phyloP scores from a whole-genome alignment of 441 rosid species.

The Adansonia madagascariensis region DNA sequence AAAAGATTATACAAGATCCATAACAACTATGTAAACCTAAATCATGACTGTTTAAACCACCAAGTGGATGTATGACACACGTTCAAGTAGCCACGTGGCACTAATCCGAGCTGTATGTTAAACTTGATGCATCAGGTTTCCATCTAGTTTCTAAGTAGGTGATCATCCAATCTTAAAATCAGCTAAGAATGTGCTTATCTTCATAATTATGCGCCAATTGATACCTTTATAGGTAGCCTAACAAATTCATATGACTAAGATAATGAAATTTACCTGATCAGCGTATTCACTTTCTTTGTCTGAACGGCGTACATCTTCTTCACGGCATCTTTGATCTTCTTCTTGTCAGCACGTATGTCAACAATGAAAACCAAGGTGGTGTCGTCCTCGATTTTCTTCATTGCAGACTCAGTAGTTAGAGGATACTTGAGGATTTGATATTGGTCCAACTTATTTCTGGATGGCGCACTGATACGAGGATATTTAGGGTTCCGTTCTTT shows the following conservation, averaged over 20 bases:
- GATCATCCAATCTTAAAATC: background rate
- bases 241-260: background rate
- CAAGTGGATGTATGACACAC: background rate
- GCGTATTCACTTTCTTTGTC: slow-evolving; percentile 54
- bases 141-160: background rate
- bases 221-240: background rate
- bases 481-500: slow-evolving; percentile 51
- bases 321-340: slow-evolving; percentile 58
- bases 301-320: slow-evolving; percentile 64
- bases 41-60: background rate
- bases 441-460: slow-evolving; percentile 33
- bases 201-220: background rate
- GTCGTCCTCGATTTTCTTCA: slow-evolving; percentile 68
- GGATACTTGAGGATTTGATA: slow-evolving; percentile 61
- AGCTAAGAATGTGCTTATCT: background rate
- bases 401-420: slow-evolving; percentile 62
- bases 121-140: background rate
- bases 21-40: background rate
- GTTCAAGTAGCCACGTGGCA: background rate
- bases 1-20: background rate
- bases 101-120: background rate
- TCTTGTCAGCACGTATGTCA: slow-evolving; percentile 62
- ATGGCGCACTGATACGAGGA: slow-evolving; percentile 57
- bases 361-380: slow-evolving; percentile 64
- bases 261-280: slow-evolving; percentile 41